phyloP scores from a whole-genome alignment of 2,329 filamentous ascomycete genomes.

The Zopfia rhizophila region DNA sequence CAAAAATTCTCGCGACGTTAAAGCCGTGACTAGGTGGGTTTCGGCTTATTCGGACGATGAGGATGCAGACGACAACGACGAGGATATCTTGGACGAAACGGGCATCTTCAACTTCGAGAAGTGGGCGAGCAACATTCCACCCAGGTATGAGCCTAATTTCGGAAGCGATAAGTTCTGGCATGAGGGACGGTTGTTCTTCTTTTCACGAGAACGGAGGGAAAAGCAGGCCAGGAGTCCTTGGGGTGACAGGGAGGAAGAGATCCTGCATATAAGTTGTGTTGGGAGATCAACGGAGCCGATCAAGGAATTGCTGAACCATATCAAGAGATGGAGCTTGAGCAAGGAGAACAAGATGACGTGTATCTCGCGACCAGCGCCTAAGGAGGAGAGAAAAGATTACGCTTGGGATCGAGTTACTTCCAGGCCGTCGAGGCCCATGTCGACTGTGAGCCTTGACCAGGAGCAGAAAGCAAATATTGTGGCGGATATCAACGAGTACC shows the following conservation, averaged over 20 bases:
- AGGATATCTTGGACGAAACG: constrained; percentile 50
- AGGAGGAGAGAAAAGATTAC: constrained; percentile 44
- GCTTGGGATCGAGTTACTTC: constrained; percentile 57
- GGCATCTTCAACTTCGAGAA: constrained; percentile 62
- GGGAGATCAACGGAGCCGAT: constrained; percentile 61
- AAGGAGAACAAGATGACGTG: constrained; percentile 57
- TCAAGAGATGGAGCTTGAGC: constrained; percentile 57
- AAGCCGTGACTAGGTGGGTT: constrained; percentile 53
- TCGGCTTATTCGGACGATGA: constrained; percentile 47
- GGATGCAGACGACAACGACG: constrained; percentile 44
- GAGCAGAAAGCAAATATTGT: constrained; percentile 73
- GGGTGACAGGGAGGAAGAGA: constrained; percentile 50
- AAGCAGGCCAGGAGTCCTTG: constrained; percentile 31
- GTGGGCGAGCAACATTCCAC: constrained; percentile 60
- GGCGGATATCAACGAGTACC: constrained; percentile 79
- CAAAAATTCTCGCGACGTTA: constrained; percentile 48
- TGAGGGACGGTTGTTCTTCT: constrained; percentile 53
- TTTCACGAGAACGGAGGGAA: constrained; percentile 51
- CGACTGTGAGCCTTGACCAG: constrained; percentile 78
- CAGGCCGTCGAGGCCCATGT: constrained; percentile 75
- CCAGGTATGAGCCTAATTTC: constrained; percentile 61
- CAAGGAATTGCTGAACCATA: constrained; percentile 57
- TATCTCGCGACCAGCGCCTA: constrained; percentile 58
- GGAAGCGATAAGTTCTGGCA: constrained; percentile 58
- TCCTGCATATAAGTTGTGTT: constrained; percentile 58